A percentile compares a stretch with the other conserved stretches of the same genome.
These are phyloP conservation scores for Chaetomium globosum DNA, from an alignment of 2,329 filamentous ascomycete genomes.

Conservation along the genomic window DNA sequence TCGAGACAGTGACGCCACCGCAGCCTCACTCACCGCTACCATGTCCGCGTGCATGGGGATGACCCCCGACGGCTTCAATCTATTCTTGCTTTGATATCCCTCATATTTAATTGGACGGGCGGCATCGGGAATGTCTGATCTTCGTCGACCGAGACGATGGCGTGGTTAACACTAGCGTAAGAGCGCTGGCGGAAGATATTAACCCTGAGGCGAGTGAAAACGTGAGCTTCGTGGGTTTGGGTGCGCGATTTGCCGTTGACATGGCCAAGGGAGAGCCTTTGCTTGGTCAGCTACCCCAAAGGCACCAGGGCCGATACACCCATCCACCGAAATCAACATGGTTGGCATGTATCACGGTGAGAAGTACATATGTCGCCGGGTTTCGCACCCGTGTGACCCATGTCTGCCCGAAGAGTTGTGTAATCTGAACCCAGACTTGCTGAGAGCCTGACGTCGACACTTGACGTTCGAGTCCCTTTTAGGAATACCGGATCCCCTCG, in stretches of 20 bases:
- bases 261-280: neutral
- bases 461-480: neutral
- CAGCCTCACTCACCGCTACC: neutral
- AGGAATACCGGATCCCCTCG: neutral
- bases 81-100: neutral
- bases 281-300: neutral
- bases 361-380: neutral
- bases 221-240: slow-evolving; percentile 1
- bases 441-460: neutral
- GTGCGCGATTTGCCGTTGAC: neutral
- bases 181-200: neutral
- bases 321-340: neutral
- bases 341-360: neutral
- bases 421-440: neutral
- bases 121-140: neutral
- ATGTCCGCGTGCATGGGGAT: neutral
- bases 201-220: neutral
- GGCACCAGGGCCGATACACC: neutral
- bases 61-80: neutral
- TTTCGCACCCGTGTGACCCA: neutral
- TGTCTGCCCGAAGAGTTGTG: neutral
- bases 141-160: neutral
- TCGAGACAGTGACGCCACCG: neutral
- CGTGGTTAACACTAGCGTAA: neutral
- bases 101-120: neutral